A percentile compares a stretch with the other conserved stretches of the same genome.
phyloP scores from a whole-genome alignment of 2,329 filamentous ascomycete genomes.

The Ophiostoma perfectum region DNA sequence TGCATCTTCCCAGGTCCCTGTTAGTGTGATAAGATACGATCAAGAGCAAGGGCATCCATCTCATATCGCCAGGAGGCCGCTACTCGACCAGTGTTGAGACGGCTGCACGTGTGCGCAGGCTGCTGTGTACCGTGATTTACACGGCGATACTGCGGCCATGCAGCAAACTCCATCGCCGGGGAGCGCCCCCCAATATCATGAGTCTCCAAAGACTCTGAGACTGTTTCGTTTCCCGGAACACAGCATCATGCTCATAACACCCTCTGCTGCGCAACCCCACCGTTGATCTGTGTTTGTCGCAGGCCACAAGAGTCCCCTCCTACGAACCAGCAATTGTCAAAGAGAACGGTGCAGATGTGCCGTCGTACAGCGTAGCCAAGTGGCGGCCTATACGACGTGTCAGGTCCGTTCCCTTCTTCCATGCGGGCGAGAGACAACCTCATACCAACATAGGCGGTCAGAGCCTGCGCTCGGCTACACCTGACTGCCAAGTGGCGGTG shows the following conservation, averaged over 20 bases:
- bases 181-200: neutral
- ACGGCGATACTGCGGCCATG: conserved; percentile 18
- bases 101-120: conserved; percentile 14
- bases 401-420: neutral
- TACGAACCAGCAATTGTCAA: neutral
- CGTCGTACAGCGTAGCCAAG: neutral
- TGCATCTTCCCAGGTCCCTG: too few relatives aligned
- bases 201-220: neutral
- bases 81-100: too few relatives aligned
- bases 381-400: conserved; percentile 1
- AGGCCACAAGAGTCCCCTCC: too few relatives aligned
- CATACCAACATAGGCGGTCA: neutral
- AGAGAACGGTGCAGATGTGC: neutral
- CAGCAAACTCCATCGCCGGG: conserved; percentile 6
- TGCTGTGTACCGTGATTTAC: conserved; percentile 15
- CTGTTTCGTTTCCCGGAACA: neutral
- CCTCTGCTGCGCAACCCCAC: neutral
- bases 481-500: conserved; percentile 17
- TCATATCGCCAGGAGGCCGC: too few relatives aligned
- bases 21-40: too few relatives aligned
- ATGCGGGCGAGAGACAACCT: conserved; percentile 6
- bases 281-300: too few relatives aligned
- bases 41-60: too few relatives aligned
- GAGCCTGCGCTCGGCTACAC: neutral
- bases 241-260: neutral